Evolutionary conservation across 208 protist genomes (phyloP).

Genomic region (Leishmania braziliensis): DNA sequence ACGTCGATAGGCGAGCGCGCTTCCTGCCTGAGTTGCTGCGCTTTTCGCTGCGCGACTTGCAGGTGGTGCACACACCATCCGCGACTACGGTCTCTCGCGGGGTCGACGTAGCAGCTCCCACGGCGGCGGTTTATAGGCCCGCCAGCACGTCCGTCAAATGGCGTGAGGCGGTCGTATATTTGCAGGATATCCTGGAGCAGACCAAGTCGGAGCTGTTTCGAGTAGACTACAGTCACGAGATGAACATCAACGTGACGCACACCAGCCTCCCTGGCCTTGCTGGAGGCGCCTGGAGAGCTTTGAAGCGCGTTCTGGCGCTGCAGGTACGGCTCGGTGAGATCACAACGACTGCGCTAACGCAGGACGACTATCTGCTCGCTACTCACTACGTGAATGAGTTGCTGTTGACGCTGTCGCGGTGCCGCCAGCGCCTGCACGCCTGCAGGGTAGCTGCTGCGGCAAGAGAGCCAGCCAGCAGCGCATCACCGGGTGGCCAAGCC

Average conservation of each 20-base stretch:
- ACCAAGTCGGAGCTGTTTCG: conserved; percentile 39
- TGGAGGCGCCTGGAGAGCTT: conserved; percentile 9
- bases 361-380: conserved; percentile 44
- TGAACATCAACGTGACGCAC: conserved; percentile 34
- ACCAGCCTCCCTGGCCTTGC: conserved; percentile 1
- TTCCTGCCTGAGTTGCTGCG: conserved; percentile 38
- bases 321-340: conserved; percentile 35
- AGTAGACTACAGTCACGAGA: conserved; percentile 42
- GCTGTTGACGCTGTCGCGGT: conserved; percentile 16
- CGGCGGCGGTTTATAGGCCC: background rate
- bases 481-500: background rate
- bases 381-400: conserved; percentile 33
- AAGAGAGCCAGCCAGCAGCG: background rate
- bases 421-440: conserved; percentile 30
- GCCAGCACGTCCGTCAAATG: conserved; percentile 28
- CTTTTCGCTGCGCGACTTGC: conserved; percentile 33
- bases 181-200: conserved; percentile 31
- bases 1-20: conserved; percentile 15
- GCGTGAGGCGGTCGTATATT: conserved; percentile 34
- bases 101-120: background rate
- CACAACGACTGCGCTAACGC: conserved; percentile 35
- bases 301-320: conserved; percentile 27
- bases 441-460: conserved; percentile 1
- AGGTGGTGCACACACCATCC: conserved; percentile 24
- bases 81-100: background rate